These are phyloP conservation scores for Malus hybrid DNA, from an alignment of 331 rosid genomes.

Conservation along the genomic window DNA sequence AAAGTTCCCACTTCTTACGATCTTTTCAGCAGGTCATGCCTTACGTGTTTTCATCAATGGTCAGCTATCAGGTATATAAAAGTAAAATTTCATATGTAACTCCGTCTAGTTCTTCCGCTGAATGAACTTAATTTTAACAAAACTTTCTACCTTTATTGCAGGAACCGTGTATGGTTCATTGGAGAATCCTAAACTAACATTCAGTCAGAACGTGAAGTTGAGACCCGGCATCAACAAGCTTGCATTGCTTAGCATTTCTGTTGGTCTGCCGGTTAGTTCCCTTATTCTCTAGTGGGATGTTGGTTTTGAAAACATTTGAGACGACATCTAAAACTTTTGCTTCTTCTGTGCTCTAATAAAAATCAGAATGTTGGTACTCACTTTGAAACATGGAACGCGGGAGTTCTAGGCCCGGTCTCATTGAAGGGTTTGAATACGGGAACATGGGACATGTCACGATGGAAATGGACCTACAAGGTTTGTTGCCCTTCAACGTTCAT, in stretches of 20 bases:
- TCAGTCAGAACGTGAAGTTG: conserved; percentile 47
- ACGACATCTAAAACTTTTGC: not conserved
- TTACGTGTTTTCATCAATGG: conserved; percentile 83
- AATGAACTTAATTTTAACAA: conserved; percentile 13
- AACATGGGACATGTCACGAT: conserved; percentile 70
- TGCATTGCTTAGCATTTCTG: conserved; percentile 73
- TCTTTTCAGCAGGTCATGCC: conserved; percentile 84
- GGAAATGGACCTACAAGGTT: conserved; percentile 97
- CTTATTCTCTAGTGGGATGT: not conserved
- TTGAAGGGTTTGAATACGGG: conserved; percentile 69
- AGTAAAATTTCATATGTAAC: not conserved
- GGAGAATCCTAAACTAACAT: conserved; percentile 58
- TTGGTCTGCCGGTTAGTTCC: conserved; percentile 84
- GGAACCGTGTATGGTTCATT: conserved; percentile 63
- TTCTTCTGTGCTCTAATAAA: conserved; percentile 10
- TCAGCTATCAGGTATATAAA: conserved; percentile 61
- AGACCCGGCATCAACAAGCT: conserved; percentile 74
- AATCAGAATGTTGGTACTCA: conserved; percentile 74
- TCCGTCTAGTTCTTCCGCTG: not conserved
- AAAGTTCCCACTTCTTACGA: conserved; percentile 61
- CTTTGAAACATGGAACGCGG: conserved; percentile 90
- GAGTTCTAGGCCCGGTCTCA: conserved; percentile 82
- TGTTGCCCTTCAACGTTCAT: not conserved
- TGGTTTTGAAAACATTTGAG: conserved; percentile 4
- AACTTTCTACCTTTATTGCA: conserved; percentile 25